phyloP scores from a whole-genome alignment of 257 asterid species.

The Misopates orontium region DNA sequence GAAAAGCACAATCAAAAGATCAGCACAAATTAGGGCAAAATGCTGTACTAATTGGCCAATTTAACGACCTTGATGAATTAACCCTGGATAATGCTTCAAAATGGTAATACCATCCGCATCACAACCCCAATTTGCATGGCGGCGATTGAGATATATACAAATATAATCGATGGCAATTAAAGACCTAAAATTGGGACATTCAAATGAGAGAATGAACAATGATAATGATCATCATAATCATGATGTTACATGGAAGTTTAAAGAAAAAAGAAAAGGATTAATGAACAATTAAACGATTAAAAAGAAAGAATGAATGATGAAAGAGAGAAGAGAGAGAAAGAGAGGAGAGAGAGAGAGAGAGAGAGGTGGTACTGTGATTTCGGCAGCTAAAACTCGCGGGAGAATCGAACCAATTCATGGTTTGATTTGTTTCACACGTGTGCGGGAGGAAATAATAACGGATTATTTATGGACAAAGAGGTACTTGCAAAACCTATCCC shows the following conservation, averaged over 20 bases:
- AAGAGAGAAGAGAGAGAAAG: conserved; percentile 6
- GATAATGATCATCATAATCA: neutral
- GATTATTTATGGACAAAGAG: too few relatives aligned
- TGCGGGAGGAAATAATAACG: too few relatives aligned
- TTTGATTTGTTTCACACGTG: too few relatives aligned
- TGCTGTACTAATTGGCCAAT: too few relatives aligned
- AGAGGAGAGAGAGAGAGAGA: conserved; percentile 24
- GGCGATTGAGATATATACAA: conserved; percentile 28
- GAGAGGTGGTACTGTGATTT: conserved; percentile 47
- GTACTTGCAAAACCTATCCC: too few relatives aligned
- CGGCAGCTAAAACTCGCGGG: conserved; percentile 74
- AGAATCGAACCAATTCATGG: conserved; percentile 43
- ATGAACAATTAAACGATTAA: neutral
- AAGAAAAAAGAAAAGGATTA: too few relatives aligned
- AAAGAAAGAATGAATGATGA: neutral
- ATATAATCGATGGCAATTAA: conserved; percentile 16
- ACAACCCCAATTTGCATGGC: neutral
- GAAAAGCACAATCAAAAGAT: neutral
- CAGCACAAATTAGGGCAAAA: too few relatives aligned
- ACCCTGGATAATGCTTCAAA: conserved; percentile 28
- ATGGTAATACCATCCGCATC: conserved; percentile 23
- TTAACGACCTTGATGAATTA: neutral
- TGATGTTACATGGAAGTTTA: neutral
- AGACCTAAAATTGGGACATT: conserved; percentile 18
- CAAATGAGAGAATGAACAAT: conserved; percentile 2